Conservation (phyloP, 257 asterid genomes). For the Orobanche coerulescens region DNA sequence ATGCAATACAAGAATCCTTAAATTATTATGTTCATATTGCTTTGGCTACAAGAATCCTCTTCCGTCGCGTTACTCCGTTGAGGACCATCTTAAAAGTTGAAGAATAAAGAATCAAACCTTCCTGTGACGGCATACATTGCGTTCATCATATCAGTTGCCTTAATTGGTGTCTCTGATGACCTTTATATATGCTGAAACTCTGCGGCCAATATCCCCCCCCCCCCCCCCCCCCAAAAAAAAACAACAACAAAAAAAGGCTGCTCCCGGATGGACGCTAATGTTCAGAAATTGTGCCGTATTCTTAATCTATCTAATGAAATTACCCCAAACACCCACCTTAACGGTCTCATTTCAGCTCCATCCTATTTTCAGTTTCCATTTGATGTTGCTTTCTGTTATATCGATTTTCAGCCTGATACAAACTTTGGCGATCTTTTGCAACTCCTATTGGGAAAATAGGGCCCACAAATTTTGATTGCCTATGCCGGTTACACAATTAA, state of each 20-base stretch:
- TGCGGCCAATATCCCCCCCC: too few species aligned
- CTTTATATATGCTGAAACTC: background rate
- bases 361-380: background rate
- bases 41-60: slow-evolving; percentile 12
- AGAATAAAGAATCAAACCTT: background rate
- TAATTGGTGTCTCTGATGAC: background rate
- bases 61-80: slow-evolving; percentile 4
- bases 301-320: background rate
- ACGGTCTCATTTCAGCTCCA: background rate
- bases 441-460: background rate
- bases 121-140: background rate
- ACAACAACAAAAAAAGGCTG: too few species aligned
- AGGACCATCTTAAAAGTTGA: too few species aligned
- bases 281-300: background rate
- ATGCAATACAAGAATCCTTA: slow-evolving; percentile 7
- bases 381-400: background rate
- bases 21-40: background rate
- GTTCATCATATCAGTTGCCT: background rate
- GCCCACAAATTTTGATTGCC: background rate
- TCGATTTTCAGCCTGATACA: background rate
- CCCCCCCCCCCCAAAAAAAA: too few species aligned
- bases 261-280: background rate
- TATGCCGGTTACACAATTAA: background rate
- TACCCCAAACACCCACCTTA: background rate
- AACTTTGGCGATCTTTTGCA: background rate